phyloP scores from a whole-genome alignment of 768 basidiomycete species.

The Boletellus ananas region DNA sequence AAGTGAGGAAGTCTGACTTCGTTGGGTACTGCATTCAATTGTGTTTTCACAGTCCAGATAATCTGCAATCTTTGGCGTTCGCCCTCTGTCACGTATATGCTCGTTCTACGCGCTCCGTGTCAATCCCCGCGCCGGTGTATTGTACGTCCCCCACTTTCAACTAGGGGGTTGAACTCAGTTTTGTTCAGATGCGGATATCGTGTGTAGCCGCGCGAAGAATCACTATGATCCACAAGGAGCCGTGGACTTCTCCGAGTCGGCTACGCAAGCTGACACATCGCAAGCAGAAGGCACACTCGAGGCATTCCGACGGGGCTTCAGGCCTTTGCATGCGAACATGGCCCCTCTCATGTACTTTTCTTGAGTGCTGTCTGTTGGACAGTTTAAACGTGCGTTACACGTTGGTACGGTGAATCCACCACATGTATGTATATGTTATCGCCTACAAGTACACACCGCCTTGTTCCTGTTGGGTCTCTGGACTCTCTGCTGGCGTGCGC shows the following conservation, averaged over 20 bases:
- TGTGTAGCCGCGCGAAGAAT: conserved; percentile 75
- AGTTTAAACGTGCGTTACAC: no score
- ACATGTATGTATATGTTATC: background rate
- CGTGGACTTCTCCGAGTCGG: conserved; percentile 57
- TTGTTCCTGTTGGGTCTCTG: conserved; percentile 7
- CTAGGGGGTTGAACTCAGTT: background rate
- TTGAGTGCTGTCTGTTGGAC: conserved; percentile 7
- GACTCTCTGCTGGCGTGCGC: background rate
- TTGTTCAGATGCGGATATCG: conserved; percentile 65
- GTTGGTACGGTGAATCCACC: background rate
- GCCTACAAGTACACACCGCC: conserved; percentile 29
- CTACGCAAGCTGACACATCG: conserved; percentile 43
- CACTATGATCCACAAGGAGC: conserved; percentile 66
- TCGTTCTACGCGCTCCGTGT: conserved; percentile 74
- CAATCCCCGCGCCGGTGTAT: conserved; percentile 79
- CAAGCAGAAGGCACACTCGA: conserved; percentile 43
- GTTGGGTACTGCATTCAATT: conserved; percentile 4
- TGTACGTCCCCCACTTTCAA: conserved; percentile 41
- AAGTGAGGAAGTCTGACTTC: conserved; percentile 33
- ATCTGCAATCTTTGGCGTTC: conserved; percentile 67
- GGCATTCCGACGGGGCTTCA: conserved; percentile 51
- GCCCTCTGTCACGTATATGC: conserved; percentile 81
- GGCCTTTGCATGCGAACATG: conserved; percentile 51
- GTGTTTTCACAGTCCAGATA: conserved; percentile 47
- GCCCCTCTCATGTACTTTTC: conserved; percentile 59